Percentiles rank a stretch among this genome's conserved stretches.
These are phyloP conservation scores for Pochonia chlamydosporia DNA, from an alignment of 2,329 filamentous ascomycete genomes.

Conservation along the genomic window DNA sequence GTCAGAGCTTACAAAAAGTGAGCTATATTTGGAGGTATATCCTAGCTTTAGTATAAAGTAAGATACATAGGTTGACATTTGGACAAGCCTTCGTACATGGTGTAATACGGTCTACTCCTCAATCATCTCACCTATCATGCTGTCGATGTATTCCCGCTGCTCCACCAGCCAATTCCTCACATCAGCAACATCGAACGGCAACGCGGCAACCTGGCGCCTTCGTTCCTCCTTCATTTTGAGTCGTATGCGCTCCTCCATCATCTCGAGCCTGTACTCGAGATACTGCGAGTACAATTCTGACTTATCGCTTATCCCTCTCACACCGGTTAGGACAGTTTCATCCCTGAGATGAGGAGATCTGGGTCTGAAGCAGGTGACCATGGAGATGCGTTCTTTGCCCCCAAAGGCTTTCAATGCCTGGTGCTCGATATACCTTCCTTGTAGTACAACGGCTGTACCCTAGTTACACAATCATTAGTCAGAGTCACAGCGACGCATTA, in stretches of 20 bases:
- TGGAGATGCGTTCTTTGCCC: slow-evolving; percentile 55
- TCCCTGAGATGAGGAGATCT: slow-evolving; percentile 48
- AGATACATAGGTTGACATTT: too few species aligned
- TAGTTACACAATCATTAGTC: too few species aligned
- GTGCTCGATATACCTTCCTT: slow-evolving; percentile 63
- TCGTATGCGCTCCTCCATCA: slow-evolving; percentile 48
- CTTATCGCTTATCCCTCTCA: slow-evolving; percentile 52
- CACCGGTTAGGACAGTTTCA: slow-evolving; percentile 54
- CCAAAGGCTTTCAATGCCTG: slow-evolving; percentile 54
- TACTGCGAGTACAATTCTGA: slow-evolving; percentile 56
- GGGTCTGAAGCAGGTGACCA: slow-evolving; percentile 62
- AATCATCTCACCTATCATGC: background rate
- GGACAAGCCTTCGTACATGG: too few species aligned
- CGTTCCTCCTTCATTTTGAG: background rate
- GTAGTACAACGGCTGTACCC: slow-evolving; percentile 59
- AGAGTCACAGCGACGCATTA: too few species aligned
- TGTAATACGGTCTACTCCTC: too few species aligned
- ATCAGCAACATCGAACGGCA: background rate
- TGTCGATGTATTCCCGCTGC: background rate
- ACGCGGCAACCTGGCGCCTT: background rate
- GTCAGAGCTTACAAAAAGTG: too few species aligned
- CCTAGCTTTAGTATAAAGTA: too few species aligned
- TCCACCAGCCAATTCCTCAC: background rate
- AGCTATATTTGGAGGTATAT: too few species aligned
- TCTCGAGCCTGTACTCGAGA: slow-evolving; percentile 56